phyloP scores from a whole-genome alignment of 2,329 filamentous ascomycete species.

The Hymenoscyphus occultus region DNA sequence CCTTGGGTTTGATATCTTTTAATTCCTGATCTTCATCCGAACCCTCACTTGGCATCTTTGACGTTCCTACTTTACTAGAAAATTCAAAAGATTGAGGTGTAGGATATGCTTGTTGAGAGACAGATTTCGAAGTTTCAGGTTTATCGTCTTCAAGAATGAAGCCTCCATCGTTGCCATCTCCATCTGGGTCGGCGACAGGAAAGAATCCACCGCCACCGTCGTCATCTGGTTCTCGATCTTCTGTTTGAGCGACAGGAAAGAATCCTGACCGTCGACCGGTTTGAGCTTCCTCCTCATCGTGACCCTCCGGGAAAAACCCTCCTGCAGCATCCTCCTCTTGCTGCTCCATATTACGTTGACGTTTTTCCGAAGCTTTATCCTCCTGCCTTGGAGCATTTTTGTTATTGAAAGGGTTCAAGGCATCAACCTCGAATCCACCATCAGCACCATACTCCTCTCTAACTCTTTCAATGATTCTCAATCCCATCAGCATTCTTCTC shows the following conservation, averaged over 20 bases:
- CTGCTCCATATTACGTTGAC: conserved; percentile 32
- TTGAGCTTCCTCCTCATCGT: conserved; percentile 45
- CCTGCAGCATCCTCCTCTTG: conserved; percentile 54
- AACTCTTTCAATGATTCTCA: conserved; percentile 78
- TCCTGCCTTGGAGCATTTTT: conserved; percentile 36
- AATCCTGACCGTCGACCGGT: conserved; percentile 24
- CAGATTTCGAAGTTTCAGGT: conserved; percentile 16
- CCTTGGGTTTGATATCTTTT: conserved; percentile 13
- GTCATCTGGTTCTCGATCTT: conserved; percentile 29
- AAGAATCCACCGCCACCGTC: conserved; percentile 34
- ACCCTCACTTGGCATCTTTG: not conserved
- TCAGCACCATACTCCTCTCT: conserved; percentile 69
- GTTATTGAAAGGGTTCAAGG: conserved; percentile 53
- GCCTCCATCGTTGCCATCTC: conserved; percentile 24
- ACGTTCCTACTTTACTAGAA: not conserved
- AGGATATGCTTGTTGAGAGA: conserved; percentile 21
- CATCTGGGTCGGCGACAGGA: conserved; percentile 30
- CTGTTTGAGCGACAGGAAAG: conserved; percentile 33
- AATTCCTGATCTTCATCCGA: conserved; percentile 22
- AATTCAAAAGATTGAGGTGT: conserved; percentile 25
- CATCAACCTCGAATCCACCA: conserved; percentile 50
- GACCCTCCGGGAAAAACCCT: conserved; percentile 59
- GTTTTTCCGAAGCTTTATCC: conserved; percentile 31
- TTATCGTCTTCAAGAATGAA: conserved; percentile 32
- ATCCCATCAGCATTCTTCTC: conserved; percentile 82